Evolutionary conservation across 495 filamentous ascomycete genomes (phyloP).

Genomic region (Hypoxylon fuscum): DNA sequence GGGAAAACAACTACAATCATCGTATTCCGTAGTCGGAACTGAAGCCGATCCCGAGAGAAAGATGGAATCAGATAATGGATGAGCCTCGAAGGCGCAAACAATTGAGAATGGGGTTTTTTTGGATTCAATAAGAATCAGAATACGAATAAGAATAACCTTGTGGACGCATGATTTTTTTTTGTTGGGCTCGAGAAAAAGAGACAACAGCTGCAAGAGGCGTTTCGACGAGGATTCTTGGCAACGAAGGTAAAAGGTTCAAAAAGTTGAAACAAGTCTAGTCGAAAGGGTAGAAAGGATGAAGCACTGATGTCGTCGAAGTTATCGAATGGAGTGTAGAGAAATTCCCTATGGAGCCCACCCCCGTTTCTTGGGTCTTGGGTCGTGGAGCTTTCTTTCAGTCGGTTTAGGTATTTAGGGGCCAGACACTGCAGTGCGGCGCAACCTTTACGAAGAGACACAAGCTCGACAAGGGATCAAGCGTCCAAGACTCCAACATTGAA

Average conservation of each 20-base stretch:
- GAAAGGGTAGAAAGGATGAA: slow-evolving; percentile 39
- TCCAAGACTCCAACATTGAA: slow-evolving; percentile 31
- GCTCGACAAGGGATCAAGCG: slow-evolving; percentile 37
- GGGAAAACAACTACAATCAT: slow-evolving; percentile 17
- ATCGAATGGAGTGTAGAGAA: slow-evolving; percentile 34
- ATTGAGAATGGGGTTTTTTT: background rate
- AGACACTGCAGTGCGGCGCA: slow-evolving; percentile 31
- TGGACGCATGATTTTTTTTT: slow-evolving; percentile 6
- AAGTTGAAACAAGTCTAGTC: slow-evolving; percentile 36
- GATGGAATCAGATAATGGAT: slow-evolving; percentile 4
- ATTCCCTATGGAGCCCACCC: slow-evolving; percentile 33
- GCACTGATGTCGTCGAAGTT: slow-evolving; percentile 40
- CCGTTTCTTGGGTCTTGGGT: slow-evolving; percentile 18
- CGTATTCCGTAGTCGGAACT: slow-evolving; percentile 8
- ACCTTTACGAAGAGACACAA: slow-evolving; percentile 29
- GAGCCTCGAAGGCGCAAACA: slow-evolving; percentile 8
- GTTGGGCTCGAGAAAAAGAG: slow-evolving; percentile 10
- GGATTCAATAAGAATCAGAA: too few species aligned
- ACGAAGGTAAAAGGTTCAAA: slow-evolving; percentile 19
- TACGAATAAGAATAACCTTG: background rate
- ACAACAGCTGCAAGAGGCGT: slow-evolving; percentile 11
- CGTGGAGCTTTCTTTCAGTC: slow-evolving; percentile 12
- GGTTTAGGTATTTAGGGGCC: slow-evolving; percentile 11
- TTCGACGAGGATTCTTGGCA: slow-evolving; percentile 26
- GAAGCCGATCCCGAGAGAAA: background rate